Evolutionary conservation across 2,329 filamentous ascomycete species (phyloP).

Genomic region (Fusarium nelsonii): DNA sequence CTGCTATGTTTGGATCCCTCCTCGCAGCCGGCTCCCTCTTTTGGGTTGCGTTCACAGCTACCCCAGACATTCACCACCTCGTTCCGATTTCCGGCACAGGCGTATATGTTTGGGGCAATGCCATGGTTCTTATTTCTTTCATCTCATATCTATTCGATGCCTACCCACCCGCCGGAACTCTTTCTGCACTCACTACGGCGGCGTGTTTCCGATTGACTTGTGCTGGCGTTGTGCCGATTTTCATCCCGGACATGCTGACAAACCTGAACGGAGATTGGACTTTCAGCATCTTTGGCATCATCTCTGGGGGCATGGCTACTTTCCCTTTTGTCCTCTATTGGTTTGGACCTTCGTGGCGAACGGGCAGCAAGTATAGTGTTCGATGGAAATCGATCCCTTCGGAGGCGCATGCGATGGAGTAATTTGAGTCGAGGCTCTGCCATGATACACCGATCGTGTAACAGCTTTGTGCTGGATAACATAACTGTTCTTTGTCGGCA

Average conservation of each 20-base stretch:
- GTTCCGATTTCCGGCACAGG: neutral
- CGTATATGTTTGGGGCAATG: conserved; percentile 1
- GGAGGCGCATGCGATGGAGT: neutral
- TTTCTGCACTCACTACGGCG: conserved; percentile 2
- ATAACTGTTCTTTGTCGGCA: too few relatives aligned
- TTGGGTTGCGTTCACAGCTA: too few relatives aligned
- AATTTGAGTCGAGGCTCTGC: too few relatives aligned
- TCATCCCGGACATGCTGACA: conserved; percentile 7
- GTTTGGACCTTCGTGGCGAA: conserved; percentile 2
- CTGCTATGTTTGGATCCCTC: too few relatives aligned
- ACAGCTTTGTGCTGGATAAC: too few relatives aligned
- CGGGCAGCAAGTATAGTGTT: neutral
- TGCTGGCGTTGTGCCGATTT: conserved; percentile 3
- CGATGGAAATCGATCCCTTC: neutral
- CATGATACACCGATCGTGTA: too few relatives aligned
- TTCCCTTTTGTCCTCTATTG: conserved; percentile 8
- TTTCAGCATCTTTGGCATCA: conserved; percentile 5
- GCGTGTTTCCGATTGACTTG: conserved; percentile 10
- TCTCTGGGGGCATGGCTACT: conserved; percentile 1
- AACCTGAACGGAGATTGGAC: conserved; percentile 1
- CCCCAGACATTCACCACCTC: neutral
- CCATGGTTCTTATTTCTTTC: conserved; percentile 13
- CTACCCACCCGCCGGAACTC: neutral
- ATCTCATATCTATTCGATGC: conserved; percentile 10
- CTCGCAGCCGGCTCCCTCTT: too few relatives aligned